These are phyloP conservation scores for Salix koriyanagi DNA, from an alignment of 345 rosid species.

Conservation along the genomic window DNA sequence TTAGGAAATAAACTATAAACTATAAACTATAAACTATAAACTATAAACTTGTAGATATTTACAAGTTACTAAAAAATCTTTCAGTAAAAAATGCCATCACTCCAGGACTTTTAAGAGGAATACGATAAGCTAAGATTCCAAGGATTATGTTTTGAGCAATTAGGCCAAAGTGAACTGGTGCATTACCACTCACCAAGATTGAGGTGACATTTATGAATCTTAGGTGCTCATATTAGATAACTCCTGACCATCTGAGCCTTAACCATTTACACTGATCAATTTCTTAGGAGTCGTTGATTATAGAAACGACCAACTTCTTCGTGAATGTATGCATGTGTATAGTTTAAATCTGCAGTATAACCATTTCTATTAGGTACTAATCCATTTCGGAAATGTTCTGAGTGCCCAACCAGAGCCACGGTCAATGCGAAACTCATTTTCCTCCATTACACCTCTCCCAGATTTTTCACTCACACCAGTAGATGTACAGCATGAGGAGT, in stretches of 20 bases:
- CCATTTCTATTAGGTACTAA: background rate
- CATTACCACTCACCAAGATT: background rate
- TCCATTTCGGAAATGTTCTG: background rate
- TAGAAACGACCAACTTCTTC: background rate
- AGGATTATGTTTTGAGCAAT: background rate
- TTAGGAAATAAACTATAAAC: background rate
- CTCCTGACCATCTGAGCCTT: background rate
- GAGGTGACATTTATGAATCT: background rate
- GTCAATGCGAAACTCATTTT: background rate
- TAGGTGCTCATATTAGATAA: background rate
- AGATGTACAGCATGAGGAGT: background rate
- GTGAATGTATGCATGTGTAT: background rate
- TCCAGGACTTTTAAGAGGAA: conserved; percentile 1
- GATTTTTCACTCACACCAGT: background rate
- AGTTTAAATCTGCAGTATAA: background rate
- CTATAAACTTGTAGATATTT: background rate
- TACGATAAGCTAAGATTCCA: background rate
- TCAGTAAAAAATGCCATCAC: background rate
- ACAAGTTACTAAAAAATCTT: background rate
- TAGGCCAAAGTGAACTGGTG: background rate
- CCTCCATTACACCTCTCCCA: background rate
- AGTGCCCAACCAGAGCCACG: background rate
- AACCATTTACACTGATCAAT: background rate
- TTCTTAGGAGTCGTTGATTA: background rate
- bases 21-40: no score